Percentiles rank a stretch among this genome's conserved stretches.
These are phyloP conservation scores for Picea sitchensis DNA, from an alignment of 75 land plant genomes.

Conservation along the genomic window DNA sequence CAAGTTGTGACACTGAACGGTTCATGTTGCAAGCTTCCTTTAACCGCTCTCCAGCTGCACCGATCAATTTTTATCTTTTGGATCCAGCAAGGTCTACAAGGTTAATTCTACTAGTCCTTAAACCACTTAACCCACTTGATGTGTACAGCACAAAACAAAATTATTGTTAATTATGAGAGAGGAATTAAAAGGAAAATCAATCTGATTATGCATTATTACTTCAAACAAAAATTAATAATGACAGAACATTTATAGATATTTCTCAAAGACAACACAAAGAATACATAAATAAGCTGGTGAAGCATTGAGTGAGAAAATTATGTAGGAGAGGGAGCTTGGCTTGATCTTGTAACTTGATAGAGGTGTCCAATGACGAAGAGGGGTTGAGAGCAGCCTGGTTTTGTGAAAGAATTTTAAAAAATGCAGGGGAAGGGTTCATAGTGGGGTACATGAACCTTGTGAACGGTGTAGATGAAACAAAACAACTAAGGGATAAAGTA, in stretches of 20 bases:
- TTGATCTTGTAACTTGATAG: conserved; percentile 18
- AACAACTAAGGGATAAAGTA: conserved; percentile 30
- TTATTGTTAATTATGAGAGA: background rate
- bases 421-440: conserved; percentile 12
- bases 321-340: too few relatives aligned
- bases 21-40: conserved; percentile 95
- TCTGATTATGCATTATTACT: background rate
- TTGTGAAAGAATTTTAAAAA: conserved; percentile 33
- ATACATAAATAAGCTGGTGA: too few relatives aligned
- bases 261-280: too few relatives aligned
- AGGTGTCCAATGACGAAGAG: conserved; percentile 58
- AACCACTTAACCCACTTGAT: conserved; percentile 77
- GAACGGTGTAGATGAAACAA: conserved; percentile 33
- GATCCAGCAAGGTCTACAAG: conserved; percentile 97
- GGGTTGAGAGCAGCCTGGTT: conserved; percentile 53
- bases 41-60: conserved; percentile 90
- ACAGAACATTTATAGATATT: too few relatives aligned
- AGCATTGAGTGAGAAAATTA: too few relatives aligned
- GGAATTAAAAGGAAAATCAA: background rate
- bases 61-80: conserved; percentile 83
- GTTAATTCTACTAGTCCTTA: conserved; percentile 82
- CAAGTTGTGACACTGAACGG: conserved; percentile 91
- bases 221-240: background rate
- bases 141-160: conserved; percentile 34
- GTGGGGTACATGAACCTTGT: conserved; percentile 36